Percentiles rank a stretch among this genome's conserved stretches.
phyloP scores from a whole-genome alignment of 768 basidiomycete genomes.

The Mycena epipterygia region DNA sequence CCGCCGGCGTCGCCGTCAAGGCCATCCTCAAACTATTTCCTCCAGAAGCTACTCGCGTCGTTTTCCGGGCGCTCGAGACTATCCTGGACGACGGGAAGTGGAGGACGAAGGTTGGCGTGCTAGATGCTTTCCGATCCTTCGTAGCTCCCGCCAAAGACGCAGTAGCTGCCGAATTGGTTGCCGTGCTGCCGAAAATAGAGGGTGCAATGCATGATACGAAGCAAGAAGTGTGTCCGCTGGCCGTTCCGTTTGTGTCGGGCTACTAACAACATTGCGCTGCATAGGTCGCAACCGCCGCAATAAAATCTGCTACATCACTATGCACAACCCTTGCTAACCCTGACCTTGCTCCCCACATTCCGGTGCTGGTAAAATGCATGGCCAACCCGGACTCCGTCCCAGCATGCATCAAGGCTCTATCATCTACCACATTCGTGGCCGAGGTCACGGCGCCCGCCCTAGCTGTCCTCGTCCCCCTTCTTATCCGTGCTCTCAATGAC shows the following conservation, averaged over 20 bases:
- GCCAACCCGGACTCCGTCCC: slow-evolving; percentile 89
- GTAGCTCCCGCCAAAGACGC: slow-evolving; percentile 76
- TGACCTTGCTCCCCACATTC: slow-evolving; percentile 91
- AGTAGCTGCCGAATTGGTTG: slow-evolving; percentile 87
- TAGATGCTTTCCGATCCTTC: slow-evolving; percentile 87
- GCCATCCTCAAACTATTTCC: slow-evolving; percentile 87
- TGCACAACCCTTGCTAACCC: slow-evolving; percentile 94
- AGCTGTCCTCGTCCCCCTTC: slow-evolving; percentile 93
- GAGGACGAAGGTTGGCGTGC: slow-evolving; percentile 93
- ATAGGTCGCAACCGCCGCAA: slow-evolving; percentile 87
- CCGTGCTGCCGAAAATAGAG: slow-evolving; percentile 88
- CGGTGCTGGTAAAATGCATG: slow-evolving; percentile 95
- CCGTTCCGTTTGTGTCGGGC: slow-evolving; percentile 16
- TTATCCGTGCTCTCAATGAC: slow-evolving; percentile 93
- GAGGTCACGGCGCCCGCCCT: slow-evolving; percentile 98
- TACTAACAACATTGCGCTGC: background rate
- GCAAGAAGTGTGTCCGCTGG: slow-evolving; percentile 76
- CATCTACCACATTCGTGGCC: slow-evolving; percentile 95
- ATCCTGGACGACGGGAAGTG: slow-evolving; percentile 92
- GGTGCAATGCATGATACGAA: slow-evolving; percentile 97
- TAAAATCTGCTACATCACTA: slow-evolving; percentile 90
- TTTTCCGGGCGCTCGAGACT: slow-evolving; percentile 77
- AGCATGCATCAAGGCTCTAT: slow-evolving; percentile 94
- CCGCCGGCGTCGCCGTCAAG: slow-evolving; percentile 86
- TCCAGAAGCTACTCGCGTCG: slow-evolving; percentile 80